Evolutionary conservation across 2,329 filamentous ascomycete species (phyloP), one percentile per base, ranked within the genome.

Genomic region (Sporothrix curviconia): DNA sequence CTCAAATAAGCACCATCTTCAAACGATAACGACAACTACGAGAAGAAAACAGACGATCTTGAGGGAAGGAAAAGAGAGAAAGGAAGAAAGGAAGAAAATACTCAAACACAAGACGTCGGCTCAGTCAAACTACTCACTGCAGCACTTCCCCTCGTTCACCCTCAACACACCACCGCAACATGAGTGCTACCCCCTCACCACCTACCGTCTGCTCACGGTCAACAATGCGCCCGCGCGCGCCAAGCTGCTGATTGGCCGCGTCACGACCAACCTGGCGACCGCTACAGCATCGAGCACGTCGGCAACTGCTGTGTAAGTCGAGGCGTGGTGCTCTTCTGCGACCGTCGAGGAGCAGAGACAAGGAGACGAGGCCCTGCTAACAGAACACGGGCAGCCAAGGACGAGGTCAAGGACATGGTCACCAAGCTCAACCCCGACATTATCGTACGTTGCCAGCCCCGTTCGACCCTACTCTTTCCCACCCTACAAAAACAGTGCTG

Each of bases 221-320:
- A 88, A 87, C 71, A 86, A 79, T 1, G 82, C 79, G 1, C 84
- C 85, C 0, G 84, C 86, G 61, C 76, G 84, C 57, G 85, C 85
- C 34, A 81, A 82, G 70, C 71, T 74, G 7, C 70, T 89, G 34
- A 80, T 86, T 64, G 84, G 84, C 11, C 77, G 81, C 0, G 69
- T 89, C 39, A 76, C 79, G 11, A 80, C 86, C 57, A 78, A 76
- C 19, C 69, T 89, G 32, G 84, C 66, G 83, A 85, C 56, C 72
- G 71, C 39, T 88, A 87, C 68, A 81, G 75, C 2, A 87, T 88
- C 63, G 72, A 78, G 43, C 76, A 88, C 66, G 76, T 80, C 32
- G 82, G 74, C 44, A 88, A 89, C 66, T 82, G 78, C 64, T 81
- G 42, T 79, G n/a, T n/a, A n/a, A n/a, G n/a, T n/a, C n/a, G n/a